Evolutionary conservation across 257 asterid genomes (phyloP), one percentile per base, ranked within the genome.

Genomic region (Salvia splendens): DNA sequence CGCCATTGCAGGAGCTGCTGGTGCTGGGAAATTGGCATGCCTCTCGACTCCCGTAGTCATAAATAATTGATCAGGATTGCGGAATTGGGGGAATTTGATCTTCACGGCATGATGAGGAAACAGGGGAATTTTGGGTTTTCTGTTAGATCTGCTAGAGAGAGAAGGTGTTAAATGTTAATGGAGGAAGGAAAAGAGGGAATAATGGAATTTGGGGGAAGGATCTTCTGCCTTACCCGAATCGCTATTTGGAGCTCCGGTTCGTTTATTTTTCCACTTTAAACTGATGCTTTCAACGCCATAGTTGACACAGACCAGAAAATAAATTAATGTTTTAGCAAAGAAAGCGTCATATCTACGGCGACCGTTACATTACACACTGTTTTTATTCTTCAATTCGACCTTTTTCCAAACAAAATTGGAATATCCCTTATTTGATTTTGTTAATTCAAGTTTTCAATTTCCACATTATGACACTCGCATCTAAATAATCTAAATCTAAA

Each of bases 31-130:
- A 66, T 77, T 89, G 64, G 81, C 86, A 80, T 81, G 87, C 81
- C 73, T 71, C 83, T 71, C 80, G 73, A 76, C 84, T 72, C 83
- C 86, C 79, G 78, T 61, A 78, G 86, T 76, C 88, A 85, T 72
- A 35, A 45, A 56, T 56, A 54, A 64, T 35, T 20, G 33, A 43
- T 54, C 8, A 12, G 43, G 12, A 38, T 15, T 4, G 16, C 8
- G 24, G 7, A 68, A 71, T 45, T 63, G 35, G 8, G 28, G 58
- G 17, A 45, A 24, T 58, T 51, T 16, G 55, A 66, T 73, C 58
- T 16, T 49, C 73, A 58, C 30, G 59, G 43, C 78, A 73, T 73
- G 64, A 45, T 32, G 69, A 16, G 11, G 14, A 30, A 56, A 20
- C 67, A 47, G 72, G 32, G 47, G 40, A 59, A 56, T 16, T 14